A percentile compares a stretch with the other conserved stretches of the same genome.
These are phyloP conservation scores for Pachysandra terminalis DNA, from an alignment of 164 flowering plant genomes.

Conservation along the genomic window DNA sequence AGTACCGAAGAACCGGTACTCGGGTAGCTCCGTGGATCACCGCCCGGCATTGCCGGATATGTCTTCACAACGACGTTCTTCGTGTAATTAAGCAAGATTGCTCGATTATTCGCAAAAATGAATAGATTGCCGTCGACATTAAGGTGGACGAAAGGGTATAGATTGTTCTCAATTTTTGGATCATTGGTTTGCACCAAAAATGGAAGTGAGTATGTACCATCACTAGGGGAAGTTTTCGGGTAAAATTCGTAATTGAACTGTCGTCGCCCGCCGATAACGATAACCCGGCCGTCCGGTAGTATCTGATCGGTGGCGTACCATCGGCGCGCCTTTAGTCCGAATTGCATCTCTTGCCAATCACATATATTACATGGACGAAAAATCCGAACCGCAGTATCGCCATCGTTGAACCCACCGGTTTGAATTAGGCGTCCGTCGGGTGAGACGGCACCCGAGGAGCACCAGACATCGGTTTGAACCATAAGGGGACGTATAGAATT, in stretches of 20 bases:
- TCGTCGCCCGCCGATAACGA: constrained; percentile 67
- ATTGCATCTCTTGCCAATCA: constrained; percentile 61
- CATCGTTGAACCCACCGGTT: constrained; percentile 70
- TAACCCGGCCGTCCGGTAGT: constrained; percentile 59
- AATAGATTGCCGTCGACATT: constrained; percentile 54
- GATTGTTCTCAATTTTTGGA: constrained; percentile 39
- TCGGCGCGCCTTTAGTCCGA: constrained; percentile 30
- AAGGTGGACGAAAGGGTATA: constrained; percentile 59
- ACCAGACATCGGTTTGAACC: constrained; percentile 66
- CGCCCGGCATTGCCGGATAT: constrained; percentile 52
- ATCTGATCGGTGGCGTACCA: constrained; percentile 87
- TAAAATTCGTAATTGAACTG: constrained; percentile 74
- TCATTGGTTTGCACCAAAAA: constrained; percentile 51
- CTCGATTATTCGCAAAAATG: constrained; percentile 58
- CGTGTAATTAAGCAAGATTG: constrained; percentile 41
- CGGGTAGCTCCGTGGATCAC: constrained; percentile 59
- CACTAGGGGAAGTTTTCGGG: constrained; percentile 35
- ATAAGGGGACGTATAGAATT: constrained; percentile 54
- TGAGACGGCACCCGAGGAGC: constrained; percentile 61
- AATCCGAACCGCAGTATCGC: constrained; percentile 39
- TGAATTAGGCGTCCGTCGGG: constrained; percentile 64
- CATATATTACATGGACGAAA: constrained; percentile 49
- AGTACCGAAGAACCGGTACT: constrained; percentile 65
- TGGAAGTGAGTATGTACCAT: constrained; percentile 21
- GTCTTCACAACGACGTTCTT: constrained; percentile 29